phyloP scores from a whole-genome alignment of 331 rosid genomes.

The Erythrophleum ivorense region DNA sequence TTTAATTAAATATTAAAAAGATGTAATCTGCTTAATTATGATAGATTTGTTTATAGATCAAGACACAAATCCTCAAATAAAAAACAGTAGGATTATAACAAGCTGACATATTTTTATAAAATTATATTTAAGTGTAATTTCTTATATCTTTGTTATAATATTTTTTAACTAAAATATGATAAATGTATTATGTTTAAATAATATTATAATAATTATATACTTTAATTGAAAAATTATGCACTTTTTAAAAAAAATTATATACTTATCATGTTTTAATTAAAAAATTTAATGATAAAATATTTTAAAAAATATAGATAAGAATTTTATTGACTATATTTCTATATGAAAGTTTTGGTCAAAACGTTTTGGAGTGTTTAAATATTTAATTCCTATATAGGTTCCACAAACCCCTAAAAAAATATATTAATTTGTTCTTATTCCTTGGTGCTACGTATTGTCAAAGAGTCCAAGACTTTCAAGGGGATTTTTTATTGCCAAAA shows the following conservation, averaged over 20 bases:
- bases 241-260: no score
- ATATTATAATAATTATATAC: no score
- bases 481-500: not conserved
- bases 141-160: no score
- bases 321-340: not conserved
- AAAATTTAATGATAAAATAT: no score
- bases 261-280: no score
- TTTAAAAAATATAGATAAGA: no score
- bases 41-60: not conserved
- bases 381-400: not conserved
- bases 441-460: not conserved
- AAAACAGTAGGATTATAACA: not conserved
- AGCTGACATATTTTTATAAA: not conserved
- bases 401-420: not conserved
- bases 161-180: no score
- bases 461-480: not conserved
- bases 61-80: no score
- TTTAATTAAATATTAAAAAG: not conserved
- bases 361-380: not conserved
- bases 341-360: not conserved
- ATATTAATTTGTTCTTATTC: not conserved
- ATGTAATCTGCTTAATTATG: not conserved
- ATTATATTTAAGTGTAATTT: no score
- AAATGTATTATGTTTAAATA: no score
- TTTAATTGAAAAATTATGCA: no score